Evolutionary conservation across 2,329 filamentous ascomycete species (phyloP), one percentile per base, ranked within the genome.

Genomic region (Alternaria tenuissima): DNA sequence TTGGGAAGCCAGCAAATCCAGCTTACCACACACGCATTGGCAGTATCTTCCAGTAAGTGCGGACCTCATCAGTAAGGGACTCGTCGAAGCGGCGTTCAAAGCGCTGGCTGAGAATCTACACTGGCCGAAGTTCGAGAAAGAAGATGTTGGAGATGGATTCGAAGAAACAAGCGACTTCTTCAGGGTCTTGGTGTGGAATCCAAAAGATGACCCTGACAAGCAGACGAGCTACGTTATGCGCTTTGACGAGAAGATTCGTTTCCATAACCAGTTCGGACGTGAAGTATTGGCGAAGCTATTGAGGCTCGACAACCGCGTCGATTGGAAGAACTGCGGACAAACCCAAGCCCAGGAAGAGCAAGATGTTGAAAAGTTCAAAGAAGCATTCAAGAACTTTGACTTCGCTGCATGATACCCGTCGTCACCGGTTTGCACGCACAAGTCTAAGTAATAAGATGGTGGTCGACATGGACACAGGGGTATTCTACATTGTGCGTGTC

Each of bases 11-110:
- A 94, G 89, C 74, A 89, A 93, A 52, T 84, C 84, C 5, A 86
- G 87, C 52, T 93, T 95, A 55, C 89, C 98, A 57, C 95, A 99
- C 76, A 85, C 90, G 1, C 94, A 98, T 74, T 97, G 94, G 95
- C 96, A 99, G 79, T 91, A 96, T 68, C 81, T 98, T 30, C 93
- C 95, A 1, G 83, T 96, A 0, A 87, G 91, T 0, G 82, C 86
- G 0, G 84, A 90, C 9, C 81, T 92, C 44, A 86, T 97, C 52
- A 81, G 80, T 20, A 88, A 88, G 47, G 91, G 91, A 0, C 83
- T 96, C 1, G 91, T 96, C 0, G 93, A 97, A 76, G 92, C 91
- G 0, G 94, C 90, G 0, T 97, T 99, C 81, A 89, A 90, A 54
- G 91, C 96, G 1, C 89, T 97, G 74, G 93, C 93, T 0, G 91